Conservation (phyloP, 2,329 filamentous ascomycete species). For the Nothopassalora personata region DNA sequence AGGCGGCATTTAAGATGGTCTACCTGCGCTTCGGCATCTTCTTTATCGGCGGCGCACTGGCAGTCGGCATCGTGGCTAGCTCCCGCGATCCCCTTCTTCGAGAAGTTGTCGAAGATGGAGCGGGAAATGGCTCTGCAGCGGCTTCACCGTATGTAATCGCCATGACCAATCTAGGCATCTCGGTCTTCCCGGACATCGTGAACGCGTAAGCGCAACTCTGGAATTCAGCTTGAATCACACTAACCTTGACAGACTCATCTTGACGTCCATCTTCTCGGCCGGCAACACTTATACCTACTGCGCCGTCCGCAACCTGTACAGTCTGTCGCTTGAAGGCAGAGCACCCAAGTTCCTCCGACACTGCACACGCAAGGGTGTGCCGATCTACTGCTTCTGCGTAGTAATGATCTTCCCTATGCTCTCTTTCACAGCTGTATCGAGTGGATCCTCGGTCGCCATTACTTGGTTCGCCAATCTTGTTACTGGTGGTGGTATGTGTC, state of each 20-base stretch:
- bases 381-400: constrained; percentile 53
- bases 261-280: constrained; percentile 53
- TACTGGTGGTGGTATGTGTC: constrained; percentile 46
- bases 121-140: constrained; percentile 27
- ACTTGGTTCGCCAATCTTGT: constrained; percentile 49
- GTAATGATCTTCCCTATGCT: constrained; percentile 39
- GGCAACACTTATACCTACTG: constrained; percentile 54
- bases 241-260: constrained; percentile 25
- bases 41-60: constrained; percentile 44
- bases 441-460: constrained; percentile 28
- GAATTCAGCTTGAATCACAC: background rate
- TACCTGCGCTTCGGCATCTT: constrained; percentile 44
- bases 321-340: constrained; percentile 49
- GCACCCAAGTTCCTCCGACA: constrained; percentile 53
- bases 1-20: constrained; percentile 45
- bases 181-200: constrained; percentile 39
- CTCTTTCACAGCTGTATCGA: constrained; percentile 32
- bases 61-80: constrained; percentile 39
- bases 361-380: constrained; percentile 57
- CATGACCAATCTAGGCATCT: constrained; percentile 40
- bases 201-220: constrained; percentile 24
- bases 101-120: constrained; percentile 19
- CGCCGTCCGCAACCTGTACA: constrained; percentile 50
- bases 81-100: constrained; percentile 28
- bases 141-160: constrained; percentile 36